Evolutionary conservation across 225 moss, liverwort and hornwort genomes (phyloP), one percentile per base, ranked within the genome.

Genomic region (Takakia lepidozioides): DNA sequence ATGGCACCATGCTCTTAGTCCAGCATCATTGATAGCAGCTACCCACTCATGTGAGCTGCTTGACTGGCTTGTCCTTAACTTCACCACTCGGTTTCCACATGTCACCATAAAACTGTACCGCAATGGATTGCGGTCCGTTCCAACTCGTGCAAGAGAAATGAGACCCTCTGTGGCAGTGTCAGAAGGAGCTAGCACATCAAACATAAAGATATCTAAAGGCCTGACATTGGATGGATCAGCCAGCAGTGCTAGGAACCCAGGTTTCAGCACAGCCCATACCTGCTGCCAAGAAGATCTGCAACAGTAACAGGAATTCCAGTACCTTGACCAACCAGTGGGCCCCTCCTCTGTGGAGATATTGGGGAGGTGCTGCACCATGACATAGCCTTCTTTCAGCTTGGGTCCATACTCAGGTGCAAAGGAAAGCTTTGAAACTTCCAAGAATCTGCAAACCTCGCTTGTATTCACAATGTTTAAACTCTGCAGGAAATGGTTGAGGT

Each of bases 21-120:
- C 70, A 10, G 62, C 75, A 29, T 51, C 56, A 18, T 70, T 75
- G 29, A 75, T 61, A 28, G 70, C 75, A 29, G 65, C 61, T 43
- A 75, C 75, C 75, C 75, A 75, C 29, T 75, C 75, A 24, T 65
- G 75, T n/a, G 66, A 65, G 51, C 27, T 58, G 25, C 65, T 69
- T 9, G 75, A 57, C 29, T 69, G 50, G 21, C 61, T 50, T 25
- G 66, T 70, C 24, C 75, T 61, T 42, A 75, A 65, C 49, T 54
- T 66, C 49, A 75, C 39, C 40, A 65, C 70, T 38, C 75, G 75
- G 30, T 62, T 75, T 8, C 70, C 70, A 38, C 75, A 70, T 28
- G 41, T 66, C 49, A 75, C 70, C 14, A 51, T 30, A 19, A 70
- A 75, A 20, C 69, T 65, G 46, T 61, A 75, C 29, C 70, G 69